Evolutionary conservation across 345 rosid genomes (phyloP).

Genomic region (Leavenworthia alabamica): DNA sequence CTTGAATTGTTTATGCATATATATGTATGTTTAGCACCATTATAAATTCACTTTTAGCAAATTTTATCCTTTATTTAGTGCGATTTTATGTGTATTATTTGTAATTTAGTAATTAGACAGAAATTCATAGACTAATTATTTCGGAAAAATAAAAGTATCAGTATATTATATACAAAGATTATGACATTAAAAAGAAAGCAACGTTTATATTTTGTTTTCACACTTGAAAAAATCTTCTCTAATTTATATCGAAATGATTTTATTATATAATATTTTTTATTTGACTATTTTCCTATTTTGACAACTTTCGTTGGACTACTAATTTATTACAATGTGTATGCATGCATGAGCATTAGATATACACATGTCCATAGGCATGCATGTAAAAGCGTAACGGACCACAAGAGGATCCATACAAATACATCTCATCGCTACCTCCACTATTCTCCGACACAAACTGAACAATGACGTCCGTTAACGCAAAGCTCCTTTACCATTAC

Average conservation of each 20-base stretch:
- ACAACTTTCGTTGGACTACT: conserved; percentile 22
- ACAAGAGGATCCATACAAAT: conserved; percentile 17
- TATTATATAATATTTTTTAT: not conserved
- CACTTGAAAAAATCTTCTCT: not conserved
- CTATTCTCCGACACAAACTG: conserved; percentile 10
- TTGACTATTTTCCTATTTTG: conserved; percentile 6
- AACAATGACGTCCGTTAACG: conserved; percentile 25
- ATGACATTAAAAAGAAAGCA: not conserved
- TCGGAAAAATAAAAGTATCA: not conserved
- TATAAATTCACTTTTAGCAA: not conserved
- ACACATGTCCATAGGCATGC: conserved; percentile 29
- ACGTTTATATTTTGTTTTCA: not conserved
- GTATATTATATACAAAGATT: not conserved
- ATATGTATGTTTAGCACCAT: not conserved
- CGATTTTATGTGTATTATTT: not conserved
- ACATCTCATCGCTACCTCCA: conserved; percentile 11
- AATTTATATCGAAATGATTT: not conserved
- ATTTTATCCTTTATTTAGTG: not conserved
- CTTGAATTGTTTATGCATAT: not conserved
- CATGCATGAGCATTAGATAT: conserved; percentile 24
- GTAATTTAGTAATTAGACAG: not conserved
- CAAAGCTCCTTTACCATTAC: conserved; percentile 24
- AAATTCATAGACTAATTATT: not conserved
- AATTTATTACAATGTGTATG: conserved; percentile 22
- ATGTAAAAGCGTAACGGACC: conserved; percentile 21